Evolutionary conservation across 257 asterid species (phyloP), one percentile per base, ranked within the genome.

Genomic region (Przewalskia tangutica): DNA sequence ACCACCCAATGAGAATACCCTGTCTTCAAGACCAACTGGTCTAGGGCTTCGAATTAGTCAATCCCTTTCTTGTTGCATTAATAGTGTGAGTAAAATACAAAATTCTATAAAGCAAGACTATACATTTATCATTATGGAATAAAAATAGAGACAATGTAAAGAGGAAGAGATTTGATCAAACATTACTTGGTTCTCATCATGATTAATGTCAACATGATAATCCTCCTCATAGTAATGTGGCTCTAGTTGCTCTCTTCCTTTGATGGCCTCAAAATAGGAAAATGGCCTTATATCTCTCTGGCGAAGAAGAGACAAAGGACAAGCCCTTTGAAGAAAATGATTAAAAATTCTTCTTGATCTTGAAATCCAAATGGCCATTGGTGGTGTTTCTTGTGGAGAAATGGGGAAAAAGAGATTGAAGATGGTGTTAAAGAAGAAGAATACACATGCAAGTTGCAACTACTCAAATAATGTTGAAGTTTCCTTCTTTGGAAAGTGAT

Each of bases 341-440:
- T 85, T 27, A 40, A 89, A 79, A 73, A 17, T 83, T 84, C 91
- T 85, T 68, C 36, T 42, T 82, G 97, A 84, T 89, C 89, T 92
- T 78, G 87, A 83, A 18, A 90, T 60, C 92, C 85, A 85, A 62
- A 64, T 40, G 32, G 93, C 92, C 95, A 92, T 93, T 71, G 40
- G 1, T 71, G 51, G 7, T 2, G 0, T 71, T 70, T 2, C 9
- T 40, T 38, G 0, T 66, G 23, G 23, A 3, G 8, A 67, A 16
- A 36, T 8, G 48, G 17, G 4, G 4, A 11, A 11, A 60, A 60
- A 60, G 12, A 60, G 2, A 6, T 60, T 18, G 66, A 60, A 23
- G 3, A 62, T 62, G 8, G 40, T 20, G 16, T 62, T 62, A 62
- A 20, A 8, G 38, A 62, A 23, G 7, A 23, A 18, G 1, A 59